Evolutionary conservation across 164 flowering plant genomes (phyloP).

Genomic region (Tetracentron sinense): DNA sequence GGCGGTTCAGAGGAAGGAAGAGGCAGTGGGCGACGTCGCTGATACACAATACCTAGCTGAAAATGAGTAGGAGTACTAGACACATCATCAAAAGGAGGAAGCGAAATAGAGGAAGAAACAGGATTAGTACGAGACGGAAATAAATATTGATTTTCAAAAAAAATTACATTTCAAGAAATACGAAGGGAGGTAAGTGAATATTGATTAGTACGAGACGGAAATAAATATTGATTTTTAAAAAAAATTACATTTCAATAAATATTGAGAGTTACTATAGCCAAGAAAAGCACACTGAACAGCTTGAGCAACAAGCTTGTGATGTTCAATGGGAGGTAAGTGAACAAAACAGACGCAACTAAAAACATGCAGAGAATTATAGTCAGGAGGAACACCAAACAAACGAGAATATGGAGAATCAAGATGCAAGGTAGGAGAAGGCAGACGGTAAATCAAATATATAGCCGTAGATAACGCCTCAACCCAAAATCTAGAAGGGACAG

Average conservation of each 20-base stretch:
- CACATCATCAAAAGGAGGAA: not conserved
- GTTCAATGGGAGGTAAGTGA: slow-evolving; percentile 8
- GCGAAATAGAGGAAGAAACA: no score
- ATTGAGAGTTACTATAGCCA: slow-evolving; percentile 3
- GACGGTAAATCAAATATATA: slow-evolving; percentile 2
- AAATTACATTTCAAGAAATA: slow-evolving; percentile 10
- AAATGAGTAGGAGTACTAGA: not conserved
- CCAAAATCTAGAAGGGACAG: slow-evolving; percentile 11
- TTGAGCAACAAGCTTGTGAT: slow-evolving; percentile 6
- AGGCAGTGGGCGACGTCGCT: no score
- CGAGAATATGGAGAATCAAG: slow-evolving; percentile 1
- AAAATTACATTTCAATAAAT: not conserved
- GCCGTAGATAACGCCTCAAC: slow-evolving; percentile 13
- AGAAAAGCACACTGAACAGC: slow-evolving; percentile 15
- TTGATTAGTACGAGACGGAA: not conserved
- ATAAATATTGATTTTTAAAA: slow-evolving; percentile 6
- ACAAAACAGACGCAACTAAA: slow-evolving; percentile 19
- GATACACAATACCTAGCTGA: not conserved
- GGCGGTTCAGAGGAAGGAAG: not conserved
- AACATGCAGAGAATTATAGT: not conserved
- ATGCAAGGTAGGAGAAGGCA: not conserved
- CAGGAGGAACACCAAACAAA: slow-evolving; percentile 2
- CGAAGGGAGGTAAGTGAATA: no score
- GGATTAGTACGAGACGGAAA: not conserved
- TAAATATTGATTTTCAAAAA: slow-evolving; percentile 12